A percentile compares a stretch with the other conserved stretches of the same genome.
These are phyloP conservation scores for Leishmania mexicana DNA, from an alignment of 208 protist genomes.

Conservation along the genomic window DNA sequence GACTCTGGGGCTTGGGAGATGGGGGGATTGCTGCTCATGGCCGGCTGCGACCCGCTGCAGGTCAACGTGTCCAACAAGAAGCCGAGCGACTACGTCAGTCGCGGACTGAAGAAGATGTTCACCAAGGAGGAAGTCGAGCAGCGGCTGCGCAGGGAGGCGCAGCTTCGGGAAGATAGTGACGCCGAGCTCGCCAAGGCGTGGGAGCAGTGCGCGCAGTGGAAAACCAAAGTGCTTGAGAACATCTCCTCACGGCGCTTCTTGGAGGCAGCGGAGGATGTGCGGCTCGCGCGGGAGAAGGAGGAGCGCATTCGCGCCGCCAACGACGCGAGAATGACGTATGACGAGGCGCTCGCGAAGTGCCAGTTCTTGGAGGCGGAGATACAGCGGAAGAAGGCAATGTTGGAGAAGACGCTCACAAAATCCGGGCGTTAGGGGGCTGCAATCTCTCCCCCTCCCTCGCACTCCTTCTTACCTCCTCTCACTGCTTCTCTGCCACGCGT, in stretches of 20 bases:
- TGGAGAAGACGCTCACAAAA: slow-evolving; percentile 63
- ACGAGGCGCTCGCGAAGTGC: slow-evolving; percentile 68
- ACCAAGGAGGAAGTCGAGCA: slow-evolving; percentile 69
- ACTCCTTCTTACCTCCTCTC: slow-evolving; percentile 10
- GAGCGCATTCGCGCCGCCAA: slow-evolving; percentile 70
- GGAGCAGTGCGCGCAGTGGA: slow-evolving; percentile 26
- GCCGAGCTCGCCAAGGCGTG: slow-evolving; percentile 34
- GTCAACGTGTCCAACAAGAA: slow-evolving; percentile 85
- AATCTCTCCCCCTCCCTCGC: slow-evolving; percentile 7
- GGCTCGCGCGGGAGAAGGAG: slow-evolving; percentile 65
- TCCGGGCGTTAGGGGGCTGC: neutral
- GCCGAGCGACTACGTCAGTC: slow-evolving; percentile 79
- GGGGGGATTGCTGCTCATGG: slow-evolving; percentile 64
- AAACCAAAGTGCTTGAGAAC: slow-evolving; percentile 30
- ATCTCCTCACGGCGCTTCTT: slow-evolving; percentile 9
- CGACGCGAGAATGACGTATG: slow-evolving; percentile 72
- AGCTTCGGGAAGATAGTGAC: slow-evolving; percentile 28
- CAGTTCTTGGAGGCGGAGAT: slow-evolving; percentile 77
- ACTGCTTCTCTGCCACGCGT: neutral
- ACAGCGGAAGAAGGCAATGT: slow-evolving; percentile 54
- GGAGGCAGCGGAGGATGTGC: slow-evolving; percentile 63
- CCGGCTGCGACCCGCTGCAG: slow-evolving; percentile 69
- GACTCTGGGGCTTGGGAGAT: slow-evolving; percentile 90
- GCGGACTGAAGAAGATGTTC: slow-evolving; percentile 80
- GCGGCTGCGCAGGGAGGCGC: slow-evolving; percentile 37